A percentile compares a stretch with the other conserved stretches of the same genome.
phyloP scores from a whole-genome alignment of 1,139 yeast species.

The Citeromyces hawaiiensis region DNA sequence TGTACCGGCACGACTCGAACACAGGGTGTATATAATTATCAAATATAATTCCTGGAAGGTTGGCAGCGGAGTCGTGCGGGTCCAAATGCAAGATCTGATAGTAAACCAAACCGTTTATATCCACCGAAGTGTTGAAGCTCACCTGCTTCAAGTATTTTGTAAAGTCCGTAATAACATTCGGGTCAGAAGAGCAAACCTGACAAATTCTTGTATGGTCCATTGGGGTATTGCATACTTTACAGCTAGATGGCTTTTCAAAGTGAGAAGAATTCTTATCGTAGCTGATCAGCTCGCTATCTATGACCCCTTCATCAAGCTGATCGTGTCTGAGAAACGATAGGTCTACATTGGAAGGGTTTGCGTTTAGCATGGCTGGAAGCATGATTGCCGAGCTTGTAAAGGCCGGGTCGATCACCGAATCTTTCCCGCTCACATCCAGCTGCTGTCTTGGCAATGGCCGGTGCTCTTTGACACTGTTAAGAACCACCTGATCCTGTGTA shows the following conservation, averaged over 20 bases:
- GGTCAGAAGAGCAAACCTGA: slow-evolving; percentile 1
- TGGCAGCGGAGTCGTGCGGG: background rate
- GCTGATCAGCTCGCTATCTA: slow-evolving; percentile 3
- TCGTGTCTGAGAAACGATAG: too few relatives aligned
- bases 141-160: slow-evolving; percentile 1
- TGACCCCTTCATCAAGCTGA: background rate
- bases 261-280: slow-evolving; percentile 1
- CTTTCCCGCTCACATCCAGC: too few relatives aligned
- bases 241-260: background rate
- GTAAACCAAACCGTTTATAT: slow-evolving; percentile 1
- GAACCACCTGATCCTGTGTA: background rate
- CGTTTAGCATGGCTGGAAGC: too few relatives aligned
- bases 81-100: slow-evolving; percentile 1
- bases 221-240: slow-evolving; percentile 1
- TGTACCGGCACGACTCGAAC: too few relatives aligned
- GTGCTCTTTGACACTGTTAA: too few relatives aligned
- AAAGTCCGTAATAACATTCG: slow-evolving; percentile 2
- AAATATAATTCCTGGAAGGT: too few relatives aligned
- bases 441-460: too few relatives aligned
- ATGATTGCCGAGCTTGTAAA: too few relatives aligned
- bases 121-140: slow-evolving; percentile 1
- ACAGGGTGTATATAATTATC: too few relatives aligned
- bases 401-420: too few relatives aligned
- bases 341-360: too few relatives aligned
- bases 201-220: background rate